Evolutionary conservation across 495 filamentous ascomycete species (phyloP), one percentile per base, ranked within the genome.

Genomic region (Lophiotrema nucula): DNA sequence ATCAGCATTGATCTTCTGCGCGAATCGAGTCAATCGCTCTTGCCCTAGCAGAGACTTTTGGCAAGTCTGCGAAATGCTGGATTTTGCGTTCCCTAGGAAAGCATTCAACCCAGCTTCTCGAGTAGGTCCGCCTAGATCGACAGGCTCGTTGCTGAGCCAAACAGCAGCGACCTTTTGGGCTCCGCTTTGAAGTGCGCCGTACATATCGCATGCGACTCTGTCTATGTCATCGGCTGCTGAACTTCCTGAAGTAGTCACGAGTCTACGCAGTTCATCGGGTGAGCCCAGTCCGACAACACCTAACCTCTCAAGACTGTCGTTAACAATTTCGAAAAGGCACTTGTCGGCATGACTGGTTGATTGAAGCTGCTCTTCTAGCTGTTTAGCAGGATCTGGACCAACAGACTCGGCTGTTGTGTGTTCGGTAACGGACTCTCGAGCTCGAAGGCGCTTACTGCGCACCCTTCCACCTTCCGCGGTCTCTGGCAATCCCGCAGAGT

Each of bases 381-480:
- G 83, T 11, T 83, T 86, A n/a, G 79, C 77, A 27, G 83, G 80
- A 55, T 92, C 87, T 58, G 86, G 78, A 3, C 71, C 62, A 21
- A 76, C 67, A 39, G 79, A 79, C 21, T 89, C 88, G 4, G 66
- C 68, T 33, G 68, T 68, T 18, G 72, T 66, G 10, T 64, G 65
- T 19, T 88, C 89, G 1, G 72, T 70, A 55, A 83, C 83, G 4
- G 84, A 88, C 46, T 92, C 90, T 31, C 90, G 81, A 24, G 88
- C 85, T 58, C 89, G 81, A 24, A 88, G 89, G 44, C 92, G 81
- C 66, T 92, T 92, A 73, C 89, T 95, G 65, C 90, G 83, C 64
- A 86, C 82, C 42, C 88, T 79, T 3, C 84, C 81, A 8, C 78
- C 81, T 56, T 87, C 73, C 8, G 59, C 67, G 4, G 68, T 72